phyloP scores from a whole-genome alignment of 805 yeast species.

The Komagataella mondaviorum region DNA sequence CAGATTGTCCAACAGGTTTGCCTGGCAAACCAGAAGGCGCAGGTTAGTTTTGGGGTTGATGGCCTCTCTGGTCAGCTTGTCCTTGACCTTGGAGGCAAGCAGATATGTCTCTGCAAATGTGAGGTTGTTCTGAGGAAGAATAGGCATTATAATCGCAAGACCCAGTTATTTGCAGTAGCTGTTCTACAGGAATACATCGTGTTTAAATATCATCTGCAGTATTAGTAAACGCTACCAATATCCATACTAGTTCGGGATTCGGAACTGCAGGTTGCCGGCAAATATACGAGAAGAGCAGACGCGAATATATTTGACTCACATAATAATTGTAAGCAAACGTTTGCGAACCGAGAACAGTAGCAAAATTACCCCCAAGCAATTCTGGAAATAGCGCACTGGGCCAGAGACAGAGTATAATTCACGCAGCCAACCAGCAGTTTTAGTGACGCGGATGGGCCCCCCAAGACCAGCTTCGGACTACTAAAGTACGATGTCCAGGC shows the following conservation, averaged over 20 bases:
- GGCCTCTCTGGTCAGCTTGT: slow-evolving; percentile 52
- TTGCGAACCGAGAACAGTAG: background rate
- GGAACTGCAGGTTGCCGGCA: background rate
- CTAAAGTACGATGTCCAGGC: background rate
- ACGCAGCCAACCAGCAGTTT: background rate
- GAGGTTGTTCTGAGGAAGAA: background rate
- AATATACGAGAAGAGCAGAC: background rate
- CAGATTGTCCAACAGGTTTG: slow-evolving; percentile 52
- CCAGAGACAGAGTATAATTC: background rate
- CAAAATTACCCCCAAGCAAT: too few relatives aligned
- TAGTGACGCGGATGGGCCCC: background rate
- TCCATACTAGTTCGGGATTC: background rate
- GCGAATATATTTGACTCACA: background rate
- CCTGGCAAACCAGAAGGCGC: slow-evolving; percentile 51
- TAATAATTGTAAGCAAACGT: background rate
- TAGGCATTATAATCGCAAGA: background rate
- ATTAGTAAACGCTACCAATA: background rate
- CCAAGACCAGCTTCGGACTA: background rate
- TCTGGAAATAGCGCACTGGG: background rate
- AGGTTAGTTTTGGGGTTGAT: slow-evolving; percentile 41
- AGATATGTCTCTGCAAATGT: slow-evolving; percentile 34
- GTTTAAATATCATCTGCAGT: background rate
- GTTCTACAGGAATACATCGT: background rate
- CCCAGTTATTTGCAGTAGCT: background rate
- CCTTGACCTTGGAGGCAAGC: slow-evolving; percentile 51